Conservation (phyloP, 441 rosid species). For the Gossypium trilobum region DNA sequence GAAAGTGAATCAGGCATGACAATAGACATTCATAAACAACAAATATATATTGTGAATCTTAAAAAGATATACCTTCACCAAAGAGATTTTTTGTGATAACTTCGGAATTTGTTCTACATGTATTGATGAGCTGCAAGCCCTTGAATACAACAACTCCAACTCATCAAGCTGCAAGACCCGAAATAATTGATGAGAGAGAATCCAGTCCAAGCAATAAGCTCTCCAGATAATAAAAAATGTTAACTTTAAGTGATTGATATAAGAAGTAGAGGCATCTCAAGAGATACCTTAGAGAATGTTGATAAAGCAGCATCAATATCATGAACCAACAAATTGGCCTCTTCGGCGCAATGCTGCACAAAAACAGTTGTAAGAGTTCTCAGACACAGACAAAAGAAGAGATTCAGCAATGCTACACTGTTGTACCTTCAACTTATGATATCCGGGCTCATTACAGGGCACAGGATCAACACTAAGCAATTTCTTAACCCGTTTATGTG, state of each 20-base stretch:
- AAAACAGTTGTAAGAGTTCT: background rate
- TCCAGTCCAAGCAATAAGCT: conserved; percentile 2
- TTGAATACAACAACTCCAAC: conserved; percentile 55
- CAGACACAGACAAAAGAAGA: conserved; percentile 16
- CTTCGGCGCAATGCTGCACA: conserved; percentile 51
- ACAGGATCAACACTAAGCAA: conserved; percentile 48
- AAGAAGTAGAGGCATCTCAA: background rate
- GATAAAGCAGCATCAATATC: conserved; percentile 51
- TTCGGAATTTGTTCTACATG: conserved; percentile 40
- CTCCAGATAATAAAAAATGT: conserved; percentile 10
- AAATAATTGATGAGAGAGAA: conserved; percentile 4
- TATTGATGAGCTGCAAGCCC: conserved; percentile 47
- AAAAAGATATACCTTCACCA: conserved; percentile 49
- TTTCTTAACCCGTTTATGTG: conserved; percentile 36
- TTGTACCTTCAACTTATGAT: conserved; percentile 66
- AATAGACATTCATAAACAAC: conserved; percentile 5
- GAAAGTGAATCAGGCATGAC: conserved; percentile 19
- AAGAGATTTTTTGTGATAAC: conserved; percentile 50
- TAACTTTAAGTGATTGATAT: background rate
- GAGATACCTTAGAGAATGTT: conserved; percentile 39
- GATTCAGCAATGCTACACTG: conserved; percentile 13
- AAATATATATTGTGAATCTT: background rate
- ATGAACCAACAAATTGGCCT: conserved; percentile 49
- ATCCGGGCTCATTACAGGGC: conserved; percentile 61
- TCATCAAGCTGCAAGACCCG: conserved; percentile 42